Evolutionary conservation across 2,329 filamentous ascomycete species (phyloP).

Genomic region (Exophiala phaeomuriformis): DNA sequence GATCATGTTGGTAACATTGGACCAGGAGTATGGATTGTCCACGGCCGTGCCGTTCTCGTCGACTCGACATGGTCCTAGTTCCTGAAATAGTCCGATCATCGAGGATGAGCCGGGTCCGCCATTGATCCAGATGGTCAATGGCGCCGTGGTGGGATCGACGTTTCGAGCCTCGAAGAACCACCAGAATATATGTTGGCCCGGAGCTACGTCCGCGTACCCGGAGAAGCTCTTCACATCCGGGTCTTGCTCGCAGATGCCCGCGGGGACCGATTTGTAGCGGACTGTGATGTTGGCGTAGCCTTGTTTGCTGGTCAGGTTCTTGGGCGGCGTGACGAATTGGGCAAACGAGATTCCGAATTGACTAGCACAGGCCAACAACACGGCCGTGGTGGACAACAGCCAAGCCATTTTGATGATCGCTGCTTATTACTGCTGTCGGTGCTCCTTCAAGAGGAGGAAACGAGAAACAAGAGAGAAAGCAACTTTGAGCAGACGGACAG

Average conservation of each 20-base stretch:
- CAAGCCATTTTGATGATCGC: constrained; percentile 8
- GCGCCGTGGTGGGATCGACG: constrained; percentile 28
- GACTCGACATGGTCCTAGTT: constrained; percentile 33
- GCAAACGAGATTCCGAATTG: constrained; percentile 10
- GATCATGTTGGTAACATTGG: constrained; percentile 37
- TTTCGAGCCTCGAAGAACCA: constrained; percentile 41
- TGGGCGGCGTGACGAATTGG: constrained; percentile 36
- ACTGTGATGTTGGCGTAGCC: constrained; percentile 38
- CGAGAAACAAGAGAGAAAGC: too few relatives aligned
- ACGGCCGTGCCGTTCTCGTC: constrained; percentile 35
- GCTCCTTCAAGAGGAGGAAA: too few relatives aligned
- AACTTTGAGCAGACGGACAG: too few relatives aligned
- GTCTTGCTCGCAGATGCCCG: constrained; percentile 42
- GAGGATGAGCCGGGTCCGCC: constrained; percentile 31
- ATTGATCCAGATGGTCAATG: constrained; percentile 38
- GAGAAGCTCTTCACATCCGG: constrained; percentile 51
- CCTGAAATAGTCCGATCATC: constrained; percentile 34
- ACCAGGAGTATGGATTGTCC: constrained; percentile 34
- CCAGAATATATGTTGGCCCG: constrained; percentile 42
- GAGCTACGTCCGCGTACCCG: constrained; percentile 53
- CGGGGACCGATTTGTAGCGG: constrained; percentile 44
- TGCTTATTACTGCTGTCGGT: neutral
- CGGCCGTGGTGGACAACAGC: constrained; percentile 6
- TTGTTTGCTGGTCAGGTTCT: constrained; percentile 33
- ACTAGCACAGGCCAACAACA: constrained; percentile 15